Percentiles rank a stretch among this genome's conserved stretches.
These are phyloP conservation scores for Boletus fagicola DNA, from an alignment of 768 basidiomycete species.

Conservation along the genomic window DNA sequence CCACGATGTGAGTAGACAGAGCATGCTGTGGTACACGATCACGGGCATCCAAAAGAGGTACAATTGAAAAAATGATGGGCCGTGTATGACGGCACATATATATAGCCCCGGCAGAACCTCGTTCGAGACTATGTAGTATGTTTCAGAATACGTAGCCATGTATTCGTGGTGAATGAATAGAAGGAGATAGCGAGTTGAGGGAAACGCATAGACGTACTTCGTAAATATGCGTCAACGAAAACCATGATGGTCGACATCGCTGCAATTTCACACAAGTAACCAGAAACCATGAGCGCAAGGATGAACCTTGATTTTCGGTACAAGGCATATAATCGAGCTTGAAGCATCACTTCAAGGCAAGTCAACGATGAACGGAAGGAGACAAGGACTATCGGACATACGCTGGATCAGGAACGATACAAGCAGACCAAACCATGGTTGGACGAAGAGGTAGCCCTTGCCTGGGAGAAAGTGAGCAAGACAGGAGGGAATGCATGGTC, in stretches of 20 bases:
- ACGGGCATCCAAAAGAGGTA: neutral
- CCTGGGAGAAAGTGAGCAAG: constrained; percentile 6
- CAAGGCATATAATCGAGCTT: constrained; percentile 13
- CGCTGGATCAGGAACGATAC: neutral
- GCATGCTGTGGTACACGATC: neutral
- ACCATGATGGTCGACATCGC: neutral
- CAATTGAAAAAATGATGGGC: neutral
- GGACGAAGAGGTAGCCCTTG: constrained; percentile 3
- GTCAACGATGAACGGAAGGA: neutral
- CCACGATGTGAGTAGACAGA: neutral
- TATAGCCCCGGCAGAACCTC: neutral
- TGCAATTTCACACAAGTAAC: constrained; percentile 4
- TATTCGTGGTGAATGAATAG: neutral
- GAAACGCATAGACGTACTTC: neutral
- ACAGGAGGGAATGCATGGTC: neutral
- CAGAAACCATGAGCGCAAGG: neutral
- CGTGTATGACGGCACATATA: neutral
- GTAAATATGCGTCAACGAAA: no score
- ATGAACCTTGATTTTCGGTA: constrained; percentile 9
- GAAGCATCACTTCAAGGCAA: constrained; percentile 10
- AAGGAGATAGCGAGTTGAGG: no score
- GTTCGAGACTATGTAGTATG: neutral
- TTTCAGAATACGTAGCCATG: neutral
- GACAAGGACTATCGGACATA: neutral
- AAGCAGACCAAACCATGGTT: constrained; percentile 1